Percentiles rank a stretch among this genome's conserved stretches.
Evolutionary conservation across 352 stramenopile genomes (phyloP).

Genomic region (Pythium coloratum): DNA sequence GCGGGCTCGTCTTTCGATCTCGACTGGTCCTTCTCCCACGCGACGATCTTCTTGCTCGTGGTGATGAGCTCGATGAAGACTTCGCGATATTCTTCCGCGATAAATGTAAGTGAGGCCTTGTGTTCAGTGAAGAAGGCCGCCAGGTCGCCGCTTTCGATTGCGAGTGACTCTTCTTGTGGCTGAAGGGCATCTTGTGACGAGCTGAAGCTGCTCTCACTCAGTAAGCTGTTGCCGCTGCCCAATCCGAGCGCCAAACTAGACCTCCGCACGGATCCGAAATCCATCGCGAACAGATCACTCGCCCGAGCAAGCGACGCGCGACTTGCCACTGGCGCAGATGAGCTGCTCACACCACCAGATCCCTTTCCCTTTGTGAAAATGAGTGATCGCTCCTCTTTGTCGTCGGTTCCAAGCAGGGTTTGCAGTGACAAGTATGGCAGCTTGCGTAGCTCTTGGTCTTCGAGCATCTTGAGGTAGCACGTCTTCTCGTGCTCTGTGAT

Average conservation of each 20-base stretch:
- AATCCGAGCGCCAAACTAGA: constrained; percentile 34
- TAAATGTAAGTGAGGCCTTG: constrained; percentile 53
- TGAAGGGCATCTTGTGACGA: constrained; percentile 22
- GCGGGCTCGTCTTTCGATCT: constrained; percentile 68
- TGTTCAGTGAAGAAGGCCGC: constrained; percentile 59
- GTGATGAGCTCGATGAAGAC: constrained; percentile 57
- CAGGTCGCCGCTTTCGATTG: constrained; percentile 39
- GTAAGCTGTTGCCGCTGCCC: constrained; percentile 5
- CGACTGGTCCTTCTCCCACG: constrained; percentile 58
- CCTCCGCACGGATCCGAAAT: constrained; percentile 41
- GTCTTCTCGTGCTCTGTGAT: constrained; percentile 73
- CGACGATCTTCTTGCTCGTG: constrained; percentile 50
- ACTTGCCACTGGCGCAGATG: constrained; percentile 9
- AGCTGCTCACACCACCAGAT: not conserved
- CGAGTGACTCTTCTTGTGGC: constrained; percentile 21
- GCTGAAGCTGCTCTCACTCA: not conserved
- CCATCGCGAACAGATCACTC: constrained; percentile 74
- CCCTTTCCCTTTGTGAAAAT: constrained; percentile 27
- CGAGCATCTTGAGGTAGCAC: constrained; percentile 76
- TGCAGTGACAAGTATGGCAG: constrained; percentile 59
- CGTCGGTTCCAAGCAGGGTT: constrained; percentile 35
- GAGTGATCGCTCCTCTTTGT: constrained; percentile 21
- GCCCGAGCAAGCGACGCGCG: constrained; percentile 42
- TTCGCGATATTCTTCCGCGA: constrained; percentile 34
- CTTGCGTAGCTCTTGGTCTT: constrained; percentile 44